These are phyloP conservation scores for Brettanomyces bruxellensis DNA, from an alignment of 805 yeast genomes.

Conservation along the genomic window DNA sequence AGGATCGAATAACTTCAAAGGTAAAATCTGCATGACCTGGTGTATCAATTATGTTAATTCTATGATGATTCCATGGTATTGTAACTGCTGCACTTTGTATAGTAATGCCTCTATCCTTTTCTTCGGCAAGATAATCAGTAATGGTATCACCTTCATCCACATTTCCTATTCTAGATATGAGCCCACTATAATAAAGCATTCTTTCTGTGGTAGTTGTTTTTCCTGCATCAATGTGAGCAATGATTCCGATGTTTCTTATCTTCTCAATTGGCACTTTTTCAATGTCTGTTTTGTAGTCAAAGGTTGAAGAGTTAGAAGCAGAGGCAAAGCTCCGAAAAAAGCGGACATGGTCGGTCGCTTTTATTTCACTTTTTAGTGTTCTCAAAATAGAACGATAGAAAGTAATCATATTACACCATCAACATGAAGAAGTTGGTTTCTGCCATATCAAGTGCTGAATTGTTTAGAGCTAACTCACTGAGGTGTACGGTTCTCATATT, in stretches of 20 bases:
- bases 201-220: constrained; percentile 97
- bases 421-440: too few relatives aligned
- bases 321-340: not conserved
- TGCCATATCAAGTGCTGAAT: too few relatives aligned
- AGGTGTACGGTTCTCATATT: too few relatives aligned
- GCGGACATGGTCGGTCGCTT: too few relatives aligned
- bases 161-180: constrained; percentile 72
- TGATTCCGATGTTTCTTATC: constrained; percentile 85
- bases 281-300: constrained; percentile 11
- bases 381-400: too few relatives aligned
- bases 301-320: not conserved
- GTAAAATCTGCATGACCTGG: constrained; percentile 99
- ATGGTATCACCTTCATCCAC: constrained; percentile 97
- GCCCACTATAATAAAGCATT: constrained; percentile 84
- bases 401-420: too few relatives aligned
- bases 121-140: constrained; percentile 85
- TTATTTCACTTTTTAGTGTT: too few relatives aligned
- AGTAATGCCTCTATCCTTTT: constrained; percentile 88
- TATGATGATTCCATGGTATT: constrained; percentile 65
- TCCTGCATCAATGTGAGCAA: constrained; percentile 99
- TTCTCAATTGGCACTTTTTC: constrained; percentile 20
- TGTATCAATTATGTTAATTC: constrained; percentile 85
- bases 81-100: constrained; percentile 95
- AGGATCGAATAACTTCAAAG: constrained; percentile 83
- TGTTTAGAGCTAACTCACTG: too few relatives aligned